Base-by-base conservation (phyloP, 495 filamentous ascomycete genomes). In the Lophium mytilinum region DNA sequence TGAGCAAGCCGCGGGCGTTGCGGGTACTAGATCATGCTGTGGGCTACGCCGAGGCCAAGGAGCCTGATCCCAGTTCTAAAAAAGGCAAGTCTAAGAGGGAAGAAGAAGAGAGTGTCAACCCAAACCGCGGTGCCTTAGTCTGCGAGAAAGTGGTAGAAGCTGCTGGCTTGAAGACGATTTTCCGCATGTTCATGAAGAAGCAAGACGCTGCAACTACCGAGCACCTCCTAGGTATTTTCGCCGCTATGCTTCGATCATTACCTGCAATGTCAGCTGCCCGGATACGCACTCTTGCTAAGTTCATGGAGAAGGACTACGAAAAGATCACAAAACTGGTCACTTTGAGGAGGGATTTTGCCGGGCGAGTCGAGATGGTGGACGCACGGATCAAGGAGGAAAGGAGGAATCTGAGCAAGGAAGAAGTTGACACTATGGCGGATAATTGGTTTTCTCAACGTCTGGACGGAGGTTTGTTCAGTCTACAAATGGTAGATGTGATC, bases 261-360 rank as follows among this genome's bases (percentile, higher is more conserved):
- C 90, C 89, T 0, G 86, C 82, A 4, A 82, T 89, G n/a, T 88
- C 86, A 10, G 76, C 87, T 0, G 74, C 81, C n/a, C 78, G 93
- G 1, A 90, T 96, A 34, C 80, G 93, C 1, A 80, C 86, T 6
- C 78, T 97, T 0, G 93, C 90, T 3, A 99, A 99, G 65, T 97
- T 99, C 68, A 85, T 94, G 41, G 91, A 96, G 72, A 92, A 87
- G 61, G 86, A 96, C 56, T 96, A 94, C 67, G 87, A 90, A 56
- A 94, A 95, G 71, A 82, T 87, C 11, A 72, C 63, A 9, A 86
- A 82, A 63, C 75, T 95, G 1, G 70, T 93, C 40, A 76, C 77
- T 58, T 70, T 96, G 37, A 75, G 94, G 40, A 74, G 82, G 24
- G 86, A 88, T 12, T 95, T 88, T 69, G 80, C 80, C 0, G 72